Percentiles rank a stretch among this genome's conserved stretches.
These are phyloP conservation scores for Bonia amplexicaulis DNA, from an alignment of 176 grass and related monocot genomes.

Conservation along the genomic window DNA sequence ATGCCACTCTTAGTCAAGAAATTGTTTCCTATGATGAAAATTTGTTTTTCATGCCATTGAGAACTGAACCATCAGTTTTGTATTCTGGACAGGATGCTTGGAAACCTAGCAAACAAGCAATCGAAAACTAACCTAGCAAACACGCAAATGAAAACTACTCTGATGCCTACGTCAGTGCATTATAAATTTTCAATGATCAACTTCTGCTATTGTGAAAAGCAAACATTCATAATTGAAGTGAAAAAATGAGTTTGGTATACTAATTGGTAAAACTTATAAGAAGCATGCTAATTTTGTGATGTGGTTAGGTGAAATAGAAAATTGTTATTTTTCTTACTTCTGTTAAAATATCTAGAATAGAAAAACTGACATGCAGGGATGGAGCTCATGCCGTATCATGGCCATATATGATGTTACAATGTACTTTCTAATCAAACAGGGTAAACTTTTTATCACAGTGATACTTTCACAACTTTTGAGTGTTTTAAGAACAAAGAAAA, in stretches of 20 bases:
- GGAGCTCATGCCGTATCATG: background rate
- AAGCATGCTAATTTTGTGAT: background rate
- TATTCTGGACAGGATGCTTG: conserved; percentile 19
- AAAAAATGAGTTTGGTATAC: background rate
- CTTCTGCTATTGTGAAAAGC: background rate
- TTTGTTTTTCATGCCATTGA: conserved; percentile 18
- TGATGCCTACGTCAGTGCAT: background rate
- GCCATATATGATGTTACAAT: background rate
- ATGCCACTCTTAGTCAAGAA: background rate
- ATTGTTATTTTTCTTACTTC: background rate
- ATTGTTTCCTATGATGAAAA: background rate
- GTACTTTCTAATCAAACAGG: background rate
- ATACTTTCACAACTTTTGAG: background rate
- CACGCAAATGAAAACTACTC: background rate
- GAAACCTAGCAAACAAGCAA: background rate
- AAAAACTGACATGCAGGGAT: background rate
- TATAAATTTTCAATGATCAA: background rate
- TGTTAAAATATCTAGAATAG: background rate
- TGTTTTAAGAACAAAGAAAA: background rate
- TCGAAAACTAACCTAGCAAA: background rate
- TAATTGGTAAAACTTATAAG: background rate
- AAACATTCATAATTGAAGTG: background rate
- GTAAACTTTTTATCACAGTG: background rate
- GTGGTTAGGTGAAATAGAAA: background rate
- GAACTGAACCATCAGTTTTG: background rate